Evolutionary conservation across 2,329 filamentous ascomycete genomes (phyloP), one percentile per base, ranked within the genome.

Genomic region (Calonectria naviculata): DNA sequence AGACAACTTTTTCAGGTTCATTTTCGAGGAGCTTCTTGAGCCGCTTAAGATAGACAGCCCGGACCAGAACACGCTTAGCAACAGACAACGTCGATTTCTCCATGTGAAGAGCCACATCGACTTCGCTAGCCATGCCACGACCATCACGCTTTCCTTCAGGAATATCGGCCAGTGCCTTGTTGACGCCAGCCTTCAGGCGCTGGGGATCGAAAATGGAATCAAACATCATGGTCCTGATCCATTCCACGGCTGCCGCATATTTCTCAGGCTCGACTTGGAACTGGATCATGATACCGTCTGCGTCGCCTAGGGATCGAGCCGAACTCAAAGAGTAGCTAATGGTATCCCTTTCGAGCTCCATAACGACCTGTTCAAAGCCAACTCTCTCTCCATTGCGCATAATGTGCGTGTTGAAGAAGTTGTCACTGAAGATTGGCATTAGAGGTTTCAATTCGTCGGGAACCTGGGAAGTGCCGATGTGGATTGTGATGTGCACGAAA

Each of bases 361-460:
- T 94, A 52, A 98, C 95, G 4, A 98, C 94, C 73, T 98, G 91
- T 81, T 98, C 97, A 78, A 98, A 99, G 58, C 93, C 92, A 34
- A 99, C 86, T 28, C 89, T 90, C 80, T 94, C 88, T 49, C 94
- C 95, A 77, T 95, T 89, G 34, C 92, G 91, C 78, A 89, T 88
- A 71, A 99, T 92, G 3, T 96, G 97, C 0, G 95, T 95, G 80
- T 95, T 96, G 87, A 98, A 99, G 86, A 98, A 98, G 79, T 96
- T 97, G 80, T 95, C 94, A 34, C 92, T 92, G 79, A 97, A 98
- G 46, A 98, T 88, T 4, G 93, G 89, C 58, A 98, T 87, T 26
- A 99, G 84, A 4, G 97, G 97, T 80, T 96, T 95, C 70, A 96
- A 89, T 73, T 95, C 90, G n/a, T 93, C 89, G 0, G 95, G 94